Percentiles rank a stretch among this genome's conserved stretches.
Conservation (phyloP, 2,329 filamentous ascomycete genomes). For the Arthrinium puccinioides region DNA sequence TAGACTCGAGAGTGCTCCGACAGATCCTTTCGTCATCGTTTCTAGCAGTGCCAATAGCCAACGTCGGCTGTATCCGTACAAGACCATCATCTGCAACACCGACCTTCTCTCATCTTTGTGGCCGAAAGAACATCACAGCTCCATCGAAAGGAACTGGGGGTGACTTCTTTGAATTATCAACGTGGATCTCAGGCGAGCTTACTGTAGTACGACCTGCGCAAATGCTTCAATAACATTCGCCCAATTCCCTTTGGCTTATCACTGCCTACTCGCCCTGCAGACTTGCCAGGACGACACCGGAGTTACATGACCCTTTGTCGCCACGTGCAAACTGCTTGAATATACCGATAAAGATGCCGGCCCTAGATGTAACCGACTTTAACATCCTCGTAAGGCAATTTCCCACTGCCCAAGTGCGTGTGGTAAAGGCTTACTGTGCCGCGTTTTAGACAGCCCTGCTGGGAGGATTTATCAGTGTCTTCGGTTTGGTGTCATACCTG, state of each 20-base stretch:
- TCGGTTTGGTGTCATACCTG: constrained; percentile 82
- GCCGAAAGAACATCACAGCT: too few relatives aligned
- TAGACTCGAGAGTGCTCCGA: too few relatives aligned
- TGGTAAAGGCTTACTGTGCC: not conserved
- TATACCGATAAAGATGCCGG: constrained; percentile 29
- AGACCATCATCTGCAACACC: too few relatives aligned
- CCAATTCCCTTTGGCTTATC: constrained; percentile 16
- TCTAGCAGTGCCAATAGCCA: too few relatives aligned
- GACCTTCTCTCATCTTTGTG: too few relatives aligned
- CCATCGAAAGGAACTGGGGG: too few relatives aligned
- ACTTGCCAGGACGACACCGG: constrained; percentile 29
- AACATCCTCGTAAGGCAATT: constrained; percentile 59
- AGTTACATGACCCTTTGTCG: not conserved
- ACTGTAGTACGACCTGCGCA: constrained; percentile 5
- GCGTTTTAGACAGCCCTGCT: constrained; percentile 46
- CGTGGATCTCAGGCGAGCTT: not conserved
- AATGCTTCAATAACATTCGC: constrained; percentile 39
- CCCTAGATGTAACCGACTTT: constrained; percentile 63
- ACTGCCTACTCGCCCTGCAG: constrained; percentile 21
- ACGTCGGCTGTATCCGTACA: too few relatives aligned
- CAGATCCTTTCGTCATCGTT: too few relatives aligned
- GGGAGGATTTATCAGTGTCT: constrained; percentile 84
- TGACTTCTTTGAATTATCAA: too few relatives aligned
- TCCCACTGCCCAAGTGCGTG: not conserved
- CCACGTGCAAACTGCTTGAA: not conserved